phyloP scores from a whole-genome alignment of 192 early-diverging fungal species.

The Backusella tarrabulga region DNA sequence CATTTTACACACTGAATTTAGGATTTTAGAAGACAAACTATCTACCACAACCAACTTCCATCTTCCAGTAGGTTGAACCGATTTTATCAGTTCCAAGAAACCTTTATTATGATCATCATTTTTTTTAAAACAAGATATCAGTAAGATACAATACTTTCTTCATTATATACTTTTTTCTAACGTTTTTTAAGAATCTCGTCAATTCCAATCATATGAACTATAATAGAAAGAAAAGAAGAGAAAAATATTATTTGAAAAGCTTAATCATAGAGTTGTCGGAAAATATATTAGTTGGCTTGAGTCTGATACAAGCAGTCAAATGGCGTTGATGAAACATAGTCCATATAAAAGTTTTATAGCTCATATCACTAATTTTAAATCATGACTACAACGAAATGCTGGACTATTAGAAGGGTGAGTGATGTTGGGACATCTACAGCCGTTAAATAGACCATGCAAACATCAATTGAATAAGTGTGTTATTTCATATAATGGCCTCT shows the following conservation, averaged over 20 bases:
- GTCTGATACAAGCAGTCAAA: not conserved
- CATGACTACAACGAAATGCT: too few relatives aligned
- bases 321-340: not conserved
- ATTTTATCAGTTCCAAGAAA: constrained; percentile 72
- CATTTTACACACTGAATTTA: constrained; percentile 77
- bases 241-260: not conserved
- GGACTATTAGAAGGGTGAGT: not conserved
- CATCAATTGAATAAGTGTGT: not conserved
- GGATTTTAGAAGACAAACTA: constrained; percentile 66
- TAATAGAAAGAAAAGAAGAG: not conserved
- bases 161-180: not conserved
- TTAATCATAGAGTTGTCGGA: not conserved
- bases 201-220: constrained; percentile 31
- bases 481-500: too few relatives aligned
- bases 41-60: constrained; percentile 89
- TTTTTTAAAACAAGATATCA: not conserved
- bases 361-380: too few relatives aligned
- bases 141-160: not conserved
- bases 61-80: constrained; percentile 67
- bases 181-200: constrained; percentile 38
- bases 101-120: constrained; percentile 29
- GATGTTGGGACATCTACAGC: too few relatives aligned
- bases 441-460: not conserved
- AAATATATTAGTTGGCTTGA: not conserved
- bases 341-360: not conserved